These are phyloP conservation scores for Suillus discolor DNA, from an alignment of 768 basidiomycete genomes.

Conservation along the genomic window DNA sequence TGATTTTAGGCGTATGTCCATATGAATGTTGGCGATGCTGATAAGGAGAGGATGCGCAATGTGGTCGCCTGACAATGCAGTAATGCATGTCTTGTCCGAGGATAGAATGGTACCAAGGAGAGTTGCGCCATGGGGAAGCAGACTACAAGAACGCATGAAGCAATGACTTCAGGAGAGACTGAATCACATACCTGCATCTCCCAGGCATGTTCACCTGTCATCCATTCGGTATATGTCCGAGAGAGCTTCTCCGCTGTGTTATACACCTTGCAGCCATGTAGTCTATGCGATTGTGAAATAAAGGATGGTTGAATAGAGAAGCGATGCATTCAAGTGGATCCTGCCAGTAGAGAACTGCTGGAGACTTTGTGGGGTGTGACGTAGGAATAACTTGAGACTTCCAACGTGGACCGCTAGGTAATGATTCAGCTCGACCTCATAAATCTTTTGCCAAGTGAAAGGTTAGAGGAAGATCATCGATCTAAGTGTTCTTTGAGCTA, in stretches of 20 bases:
- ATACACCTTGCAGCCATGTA: constrained; percentile 32
- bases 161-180: too few species aligned
- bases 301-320: constrained; percentile 24
- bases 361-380: constrained; percentile 21
- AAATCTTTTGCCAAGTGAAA: constrained; percentile 30
- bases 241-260: too few species aligned
- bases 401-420: constrained; percentile 29
- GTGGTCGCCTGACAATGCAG: constrained; percentile 30
- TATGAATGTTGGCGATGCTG: constrained; percentile 37
- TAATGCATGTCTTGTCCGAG: constrained; percentile 37
- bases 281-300: constrained; percentile 21
- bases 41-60: constrained; percentile 33
- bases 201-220: too few species aligned
- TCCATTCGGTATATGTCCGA: too few species aligned
- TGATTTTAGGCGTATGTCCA: too few species aligned
- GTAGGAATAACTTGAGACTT: constrained; percentile 13
- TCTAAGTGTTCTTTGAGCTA: neutral
- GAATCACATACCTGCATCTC: too few species aligned
- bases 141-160: too few species aligned
- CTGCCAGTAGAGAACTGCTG: constrained; percentile 26
- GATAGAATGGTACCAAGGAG: too few species aligned
- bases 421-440: constrained; percentile 15
- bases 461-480: constrained; percentile 12
- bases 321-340: too few species aligned
- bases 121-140: too few species aligned